Evolutionary conservation across 2,329 filamentous ascomycete genomes (phyloP), one percentile per base, ranked within the genome.

Genomic region (Fusarium tanahbumbuense): DNA sequence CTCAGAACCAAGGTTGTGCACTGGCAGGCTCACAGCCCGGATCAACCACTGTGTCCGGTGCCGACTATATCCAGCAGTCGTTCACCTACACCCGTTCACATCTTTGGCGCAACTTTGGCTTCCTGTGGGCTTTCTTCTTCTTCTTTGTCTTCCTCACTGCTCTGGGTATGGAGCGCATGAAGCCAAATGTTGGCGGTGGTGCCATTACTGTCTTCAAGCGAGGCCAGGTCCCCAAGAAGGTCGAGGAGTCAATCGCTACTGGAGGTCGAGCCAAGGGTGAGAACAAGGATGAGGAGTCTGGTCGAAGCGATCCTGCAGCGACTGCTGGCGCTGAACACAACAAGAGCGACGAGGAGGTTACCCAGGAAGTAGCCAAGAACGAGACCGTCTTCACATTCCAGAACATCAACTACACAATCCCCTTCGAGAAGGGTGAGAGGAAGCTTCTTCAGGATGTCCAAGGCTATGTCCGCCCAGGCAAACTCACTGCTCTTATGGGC

Each of bases 401-500:
- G 66, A 78, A 85, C 44, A 80, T 87, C 59, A 83, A 84, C 52
- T 87, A 87, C 64, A 84, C 79, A 0, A 83, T 85, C 4, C 82
- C 82, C 13, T 81, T 79, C 65, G 92, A 93, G 74, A 84, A 85
- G 5, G 88, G 92, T 53, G 81, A 86, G n/a, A 86, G 91, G 22
- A 87, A 89, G 50, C 86, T 96, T 56, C 81, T 96, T 22, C 88
- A 94, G 64, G 86, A 93, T 64, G 90, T 95, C 2, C 90, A 94
- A 73, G 93, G 93, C n/a, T 95, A 91, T 84, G 92, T 96, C 45
- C 92, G 93, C 65, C 93, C 93, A 2, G 93, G 93, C 32, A 94
- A 91, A 55, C 80, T 94, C 52, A 94, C 92, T 12, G 93, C 92
- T 11, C 84, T 94, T 1, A 95, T 95, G 92, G 91, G 84, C 37